A percentile compares a stretch with the other conserved stretches of the same genome.
Conservation (phyloP, 1,284 basidiomycete species). For the Xanthoconium separans region DNA sequence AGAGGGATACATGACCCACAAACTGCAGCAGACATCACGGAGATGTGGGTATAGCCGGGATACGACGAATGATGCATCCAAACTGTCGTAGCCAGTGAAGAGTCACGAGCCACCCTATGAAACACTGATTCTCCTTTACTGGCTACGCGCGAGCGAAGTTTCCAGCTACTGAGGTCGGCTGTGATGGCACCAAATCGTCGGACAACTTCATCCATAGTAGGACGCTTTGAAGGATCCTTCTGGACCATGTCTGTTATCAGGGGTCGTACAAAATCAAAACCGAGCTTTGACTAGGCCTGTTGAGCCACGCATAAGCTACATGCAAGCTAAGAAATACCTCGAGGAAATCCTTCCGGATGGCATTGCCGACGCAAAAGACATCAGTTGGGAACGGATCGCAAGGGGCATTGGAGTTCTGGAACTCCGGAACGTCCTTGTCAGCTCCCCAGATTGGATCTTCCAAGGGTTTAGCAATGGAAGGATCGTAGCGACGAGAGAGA, state of each 20-base stretch:
- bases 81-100: conserved; percentile 20
- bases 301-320: neutral
- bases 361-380: conserved; percentile 38
- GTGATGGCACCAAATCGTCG: conserved; percentile 4
- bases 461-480: conserved; percentile 9
- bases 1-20: neutral
- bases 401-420: conserved; percentile 15
- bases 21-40: neutral
- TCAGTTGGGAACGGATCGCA: conserved; percentile 38
- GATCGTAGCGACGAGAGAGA: conserved; percentile 30
- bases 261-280: conserved; percentile 18
- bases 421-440: conserved; percentile 25
- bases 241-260: conserved; percentile 20
- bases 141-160: conserved; percentile 20
- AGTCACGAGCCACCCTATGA: neutral
- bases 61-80: neutral
- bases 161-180: conserved; percentile 6
- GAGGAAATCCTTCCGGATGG: conserved; percentile 29
- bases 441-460: conserved; percentile 7
- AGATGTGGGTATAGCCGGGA: conserved; percentile 13
- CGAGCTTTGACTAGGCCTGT: conserved; percentile 3
- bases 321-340: conserved; percentile 18
- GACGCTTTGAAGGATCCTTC: conserved; percentile 19
- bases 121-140: conserved; percentile 2
- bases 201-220: conserved; percentile 19